Evolutionary conservation across 2,329 filamentous ascomycete species (phyloP).

Genomic region (Helicocarpus griseus): DNA sequence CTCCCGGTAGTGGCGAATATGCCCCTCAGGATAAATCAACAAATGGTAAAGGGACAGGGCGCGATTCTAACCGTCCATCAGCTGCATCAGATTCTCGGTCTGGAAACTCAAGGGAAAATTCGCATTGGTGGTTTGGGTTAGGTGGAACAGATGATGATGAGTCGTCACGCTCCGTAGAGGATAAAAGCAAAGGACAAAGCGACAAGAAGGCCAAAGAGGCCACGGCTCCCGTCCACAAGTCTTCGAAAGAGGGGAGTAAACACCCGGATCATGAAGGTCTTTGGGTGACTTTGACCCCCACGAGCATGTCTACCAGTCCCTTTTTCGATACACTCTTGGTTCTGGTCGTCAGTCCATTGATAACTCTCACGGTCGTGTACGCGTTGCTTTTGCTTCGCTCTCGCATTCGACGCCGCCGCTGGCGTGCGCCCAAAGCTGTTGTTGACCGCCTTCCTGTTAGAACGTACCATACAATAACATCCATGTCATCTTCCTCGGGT

Average conservation of each 20-base stretch:
- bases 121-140: conserved; percentile 30
- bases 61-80: neutral
- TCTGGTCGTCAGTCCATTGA: conserved; percentile 84
- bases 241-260: conserved; percentile 18
- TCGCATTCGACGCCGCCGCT: conserved; percentile 76
- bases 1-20: conserved; percentile 65
- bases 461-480: conserved; percentile 79
- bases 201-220: conserved; percentile 11
- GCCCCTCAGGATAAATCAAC: conserved; percentile 31
- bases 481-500: conserved; percentile 48
- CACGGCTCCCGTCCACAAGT: conserved; percentile 6
- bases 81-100: conserved; percentile 4
- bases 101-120: conserved; percentile 9
- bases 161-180: neutral
- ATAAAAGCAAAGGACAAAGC: conserved; percentile 7
- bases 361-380: conserved; percentile 89
- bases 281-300: conserved; percentile 93
- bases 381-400: conserved; percentile 77
- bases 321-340: conserved; percentile 97
- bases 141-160: conserved; percentile 9
- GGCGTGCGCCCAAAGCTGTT: conserved; percentile 95
- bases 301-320: conserved; percentile 74
- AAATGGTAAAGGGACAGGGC: conserved; percentile 7
- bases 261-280: conserved; percentile 60
- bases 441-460: conserved; percentile 90